Percentiles rank a stretch among this genome's conserved stretches.
Conservation (phyloP, 495 filamentous ascomycete genomes). For the Neurospora pannonica region DNA sequence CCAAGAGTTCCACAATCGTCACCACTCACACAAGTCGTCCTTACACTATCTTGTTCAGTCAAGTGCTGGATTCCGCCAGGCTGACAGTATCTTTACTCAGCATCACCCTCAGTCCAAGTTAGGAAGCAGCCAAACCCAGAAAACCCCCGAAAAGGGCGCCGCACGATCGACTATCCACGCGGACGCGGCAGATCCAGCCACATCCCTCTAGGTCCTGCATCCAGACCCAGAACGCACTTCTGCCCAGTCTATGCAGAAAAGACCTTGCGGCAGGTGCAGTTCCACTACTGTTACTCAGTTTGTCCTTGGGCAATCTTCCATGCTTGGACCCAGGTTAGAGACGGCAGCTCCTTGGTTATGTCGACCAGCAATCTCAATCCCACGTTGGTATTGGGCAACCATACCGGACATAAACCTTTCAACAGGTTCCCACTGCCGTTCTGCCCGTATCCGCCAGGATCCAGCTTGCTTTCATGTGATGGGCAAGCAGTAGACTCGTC, state of each 20-base stretch:
- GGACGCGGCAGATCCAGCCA: neutral
- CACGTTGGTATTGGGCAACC: neutral
- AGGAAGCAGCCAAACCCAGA: slow-evolving; percentile 14
- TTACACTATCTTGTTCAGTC: slow-evolving; percentile 5
- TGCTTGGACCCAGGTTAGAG: neutral
- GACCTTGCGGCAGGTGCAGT: slow-evolving; percentile 7
- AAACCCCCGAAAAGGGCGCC: slow-evolving; percentile 14
- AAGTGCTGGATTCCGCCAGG: slow-evolving; percentile 23
- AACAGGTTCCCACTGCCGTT: neutral
- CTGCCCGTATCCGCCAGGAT: neutral
- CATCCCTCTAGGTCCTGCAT: slow-evolving; percentile 5
- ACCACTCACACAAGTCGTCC: slow-evolving; percentile 2
- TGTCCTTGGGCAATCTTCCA: neutral
- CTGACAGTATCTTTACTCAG: slow-evolving; percentile 14
- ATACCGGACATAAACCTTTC: neutral
- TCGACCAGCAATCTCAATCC: slow-evolving; percentile 13
- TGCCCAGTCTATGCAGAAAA: slow-evolving; percentile 5
- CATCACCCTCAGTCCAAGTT: slow-evolving; percentile 5
- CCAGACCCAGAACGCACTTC: neutral
- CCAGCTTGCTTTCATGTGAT: slow-evolving; percentile 19
- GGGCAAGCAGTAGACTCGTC: slow-evolving; percentile 20
- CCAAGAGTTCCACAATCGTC: slow-evolving; percentile 7
- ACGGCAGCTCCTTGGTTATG: neutral
- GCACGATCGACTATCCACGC: neutral
- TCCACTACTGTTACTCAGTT: neutral